Conservation (phyloP, 768 basidiomycete species). For the Saitozyma podzolica region DNA sequence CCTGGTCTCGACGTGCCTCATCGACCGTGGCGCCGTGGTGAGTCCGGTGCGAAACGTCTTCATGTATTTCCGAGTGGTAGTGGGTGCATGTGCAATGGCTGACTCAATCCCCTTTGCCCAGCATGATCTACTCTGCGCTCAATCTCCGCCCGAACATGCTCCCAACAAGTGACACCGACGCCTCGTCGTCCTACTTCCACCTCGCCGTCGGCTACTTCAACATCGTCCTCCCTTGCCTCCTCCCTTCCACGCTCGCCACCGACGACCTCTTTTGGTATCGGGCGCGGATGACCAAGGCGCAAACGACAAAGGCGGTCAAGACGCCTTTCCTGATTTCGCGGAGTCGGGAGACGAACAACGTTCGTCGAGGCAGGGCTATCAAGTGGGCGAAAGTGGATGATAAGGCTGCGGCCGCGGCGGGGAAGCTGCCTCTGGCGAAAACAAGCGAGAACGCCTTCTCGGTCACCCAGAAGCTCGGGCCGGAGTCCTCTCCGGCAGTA, state of each 20-base stretch:
- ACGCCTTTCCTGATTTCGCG: constrained; percentile 65
- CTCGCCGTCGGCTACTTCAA: constrained; percentile 81
- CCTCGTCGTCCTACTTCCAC: constrained; percentile 68
- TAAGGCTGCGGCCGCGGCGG: constrained; percentile 9
- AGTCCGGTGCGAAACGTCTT: too few species aligned
- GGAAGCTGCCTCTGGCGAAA: constrained; percentile 1
- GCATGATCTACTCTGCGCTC: constrained; percentile 83
- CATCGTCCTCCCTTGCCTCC: constrained; percentile 71
- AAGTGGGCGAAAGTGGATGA: constrained; percentile 77
- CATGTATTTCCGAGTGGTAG: too few species aligned
- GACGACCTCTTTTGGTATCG: constrained; percentile 70
- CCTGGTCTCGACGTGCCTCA: constrained; percentile 57
- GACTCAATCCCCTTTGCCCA: constrained; percentile 27
- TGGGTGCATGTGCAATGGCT: constrained; percentile 1
- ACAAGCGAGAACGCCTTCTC: constrained; percentile 3
- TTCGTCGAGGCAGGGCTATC: constrained; percentile 64
- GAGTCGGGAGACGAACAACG: constrained; percentile 65
- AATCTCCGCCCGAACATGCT: constrained; percentile 67
- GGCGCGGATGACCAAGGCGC: constrained; percentile 66
- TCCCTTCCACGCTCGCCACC: constrained; percentile 55
- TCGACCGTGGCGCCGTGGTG: too few species aligned
- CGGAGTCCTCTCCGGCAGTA: not conserved
- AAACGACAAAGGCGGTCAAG: constrained; percentile 68
- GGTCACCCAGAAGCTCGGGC: not conserved
- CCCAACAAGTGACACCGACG: constrained; percentile 34